phyloP scores from a whole-genome alignment of 2,329 filamentous ascomycete genomes.

The Pezicula rhizophila region DNA sequence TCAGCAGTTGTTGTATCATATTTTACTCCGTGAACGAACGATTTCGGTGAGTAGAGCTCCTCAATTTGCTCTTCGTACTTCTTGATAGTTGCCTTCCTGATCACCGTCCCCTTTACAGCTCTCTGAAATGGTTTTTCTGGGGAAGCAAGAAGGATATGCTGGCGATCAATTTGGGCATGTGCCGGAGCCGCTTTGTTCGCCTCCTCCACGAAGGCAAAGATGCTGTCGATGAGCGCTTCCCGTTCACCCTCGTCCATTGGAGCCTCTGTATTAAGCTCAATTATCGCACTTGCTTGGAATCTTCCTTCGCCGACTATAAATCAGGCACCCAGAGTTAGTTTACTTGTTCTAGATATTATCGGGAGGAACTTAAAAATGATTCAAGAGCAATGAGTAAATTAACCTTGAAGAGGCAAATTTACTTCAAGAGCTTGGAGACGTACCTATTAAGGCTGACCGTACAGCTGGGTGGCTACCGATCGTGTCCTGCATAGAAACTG shows the following conservation, averaged over 20 bases:
- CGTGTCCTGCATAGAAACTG: conserved; percentile 30
- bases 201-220: conserved; percentile 26
- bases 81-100: conserved; percentile 21
- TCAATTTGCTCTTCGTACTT: conserved; percentile 26
- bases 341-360: no score
- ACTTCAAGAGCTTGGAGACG: no score
- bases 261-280: conserved; percentile 21
- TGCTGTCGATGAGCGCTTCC: conserved; percentile 10
- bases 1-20: conserved; percentile 15
- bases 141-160: conserved; percentile 23
- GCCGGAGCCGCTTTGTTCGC: conserved; percentile 21
- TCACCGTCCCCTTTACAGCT: conserved; percentile 31
- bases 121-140: conserved; percentile 27
- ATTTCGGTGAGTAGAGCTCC: conserved; percentile 20
- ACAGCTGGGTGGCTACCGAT: conserved; percentile 30
- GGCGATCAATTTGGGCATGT: conserved; percentile 22
- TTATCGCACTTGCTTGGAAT: conserved; percentile 30
- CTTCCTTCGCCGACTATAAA: conserved; percentile 22
- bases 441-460: conserved; percentile 22
- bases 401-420: no score
- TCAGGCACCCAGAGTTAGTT: no score
- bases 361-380: no score
- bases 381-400: no score
- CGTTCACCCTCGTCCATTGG: conserved; percentile 1
- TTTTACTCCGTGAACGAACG: not conserved